Evolutionary conservation across 257 asterid genomes (phyloP).

Genomic region (Solanum dulcamara): DNA sequence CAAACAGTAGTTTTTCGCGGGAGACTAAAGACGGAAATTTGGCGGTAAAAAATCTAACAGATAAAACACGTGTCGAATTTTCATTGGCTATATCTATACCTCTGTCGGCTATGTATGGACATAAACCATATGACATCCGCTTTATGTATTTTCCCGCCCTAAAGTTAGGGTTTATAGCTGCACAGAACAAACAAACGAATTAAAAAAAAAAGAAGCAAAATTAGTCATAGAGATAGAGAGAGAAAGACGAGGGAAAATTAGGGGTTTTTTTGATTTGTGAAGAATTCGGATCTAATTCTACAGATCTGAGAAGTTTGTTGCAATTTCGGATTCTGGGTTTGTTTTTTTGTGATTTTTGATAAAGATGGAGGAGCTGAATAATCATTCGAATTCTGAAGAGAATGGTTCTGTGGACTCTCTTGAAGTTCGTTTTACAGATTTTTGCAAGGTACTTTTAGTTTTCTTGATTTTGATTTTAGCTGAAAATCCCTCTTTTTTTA

Average conservation of each 20-base stretch:
- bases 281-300: background rate
- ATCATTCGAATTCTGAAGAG: background rate
- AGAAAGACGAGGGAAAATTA: background rate
- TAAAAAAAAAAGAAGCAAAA: background rate
- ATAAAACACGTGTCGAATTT: background rate
- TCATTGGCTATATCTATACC: background rate
- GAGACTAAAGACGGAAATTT: background rate
- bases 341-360: background rate
- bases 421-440: conserved; percentile 56
- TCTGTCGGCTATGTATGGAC: background rate
- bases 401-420: conserved; percentile 4
- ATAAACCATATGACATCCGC: background rate
- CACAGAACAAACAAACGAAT: background rate
- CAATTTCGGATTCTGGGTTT: background rate
- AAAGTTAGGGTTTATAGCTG: background rate
- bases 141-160: background rate
- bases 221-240: background rate
- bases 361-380: background rate
- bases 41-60: background rate
- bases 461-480: background rate
- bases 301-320: background rate
- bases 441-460: conserved; percentile 50
- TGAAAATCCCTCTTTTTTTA: background rate
- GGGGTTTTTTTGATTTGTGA: background rate
- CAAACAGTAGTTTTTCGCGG: background rate